Evolutionary conservation across 129 eudicot genomes (phyloP).

Genomic region (Cynara cardunculus): DNA sequence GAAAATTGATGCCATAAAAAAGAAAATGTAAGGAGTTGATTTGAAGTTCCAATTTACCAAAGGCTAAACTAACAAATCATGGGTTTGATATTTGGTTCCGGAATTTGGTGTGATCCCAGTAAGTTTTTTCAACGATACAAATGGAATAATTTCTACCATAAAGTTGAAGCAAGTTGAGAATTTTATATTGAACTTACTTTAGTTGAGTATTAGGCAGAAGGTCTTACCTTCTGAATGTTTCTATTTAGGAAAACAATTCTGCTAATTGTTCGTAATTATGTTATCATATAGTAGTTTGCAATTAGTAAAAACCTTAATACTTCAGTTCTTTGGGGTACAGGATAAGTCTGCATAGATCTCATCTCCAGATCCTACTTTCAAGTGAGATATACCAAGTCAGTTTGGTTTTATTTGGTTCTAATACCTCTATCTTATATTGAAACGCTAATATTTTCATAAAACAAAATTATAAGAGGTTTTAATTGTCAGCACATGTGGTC

Average conservation of each 20-base stretch:
- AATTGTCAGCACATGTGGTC: no score
- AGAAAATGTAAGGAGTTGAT: neutral
- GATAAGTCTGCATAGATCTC: neutral
- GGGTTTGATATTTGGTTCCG: neutral
- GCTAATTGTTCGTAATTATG: neutral
- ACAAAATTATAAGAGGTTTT: no score
- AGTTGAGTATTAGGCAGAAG: neutral
- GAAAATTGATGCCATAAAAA: neutral
- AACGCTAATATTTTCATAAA: no score
- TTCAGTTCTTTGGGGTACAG: neutral
- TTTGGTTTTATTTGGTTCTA: neutral
- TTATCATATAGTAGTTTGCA: neutral
- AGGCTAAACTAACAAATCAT: neutral
- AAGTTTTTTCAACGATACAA: neutral
- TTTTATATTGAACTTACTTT: neutral
- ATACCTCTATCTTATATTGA: no score
- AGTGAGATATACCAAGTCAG: neutral
- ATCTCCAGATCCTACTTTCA: neutral
- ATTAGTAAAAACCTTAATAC: neutral
- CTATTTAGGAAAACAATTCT: neutral
- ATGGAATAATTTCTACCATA: neutral
- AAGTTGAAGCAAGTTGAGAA: neutral
- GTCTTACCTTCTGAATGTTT: neutral
- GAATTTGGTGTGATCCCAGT: neutral
- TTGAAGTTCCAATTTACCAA: neutral